Evolutionary conservation across 2,329 filamentous ascomycete species (phyloP), one percentile per base, ranked within the genome.

Genomic region (Penicillium digitatum): DNA sequence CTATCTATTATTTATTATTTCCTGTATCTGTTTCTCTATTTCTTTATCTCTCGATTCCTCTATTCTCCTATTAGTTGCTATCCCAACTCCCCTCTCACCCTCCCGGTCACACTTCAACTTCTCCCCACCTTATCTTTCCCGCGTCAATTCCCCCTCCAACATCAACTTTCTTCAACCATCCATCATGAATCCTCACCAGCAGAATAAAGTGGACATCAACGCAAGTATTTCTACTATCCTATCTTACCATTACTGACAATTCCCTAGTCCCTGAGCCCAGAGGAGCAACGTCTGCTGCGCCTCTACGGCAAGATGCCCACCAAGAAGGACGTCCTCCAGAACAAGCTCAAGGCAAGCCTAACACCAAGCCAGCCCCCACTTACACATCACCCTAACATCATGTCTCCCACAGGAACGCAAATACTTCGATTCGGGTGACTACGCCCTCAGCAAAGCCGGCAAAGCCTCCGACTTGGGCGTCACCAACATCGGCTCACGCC

Each of bases 231-330:
- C 18, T 6, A 18, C 20, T 20, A 11, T 26, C 16, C 22, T 24
- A 40, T 38, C 5, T 8, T 26, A 12, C 20, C 44, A 39, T 39
- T 27, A 52, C 38, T 37, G 40, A 54, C 42, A 48, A 26, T 54
- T 22, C 18, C 31, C 55, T 73, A 97, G 94, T 89, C 90, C 64
- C 84, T 99, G 76, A 89, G 88, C 52, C 87, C 92, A 59, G 94
- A 99, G 70, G 94, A 99, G 82, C 92, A 96, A 78, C 89, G 90
- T 61, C 87, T 97, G 71, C 94, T 97, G 82, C 89, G 92, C 63
- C 87, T 97, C 62, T 99, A 99, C 76, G 94, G 94, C 78, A 97
- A 97, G 79, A 87, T 97, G 58, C 94, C 94, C 62, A 95, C 89
- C 76, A 94, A 94, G 76, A 95, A 92, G 75, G 93, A 96, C 76